A percentile compares a stretch with the other conserved stretches of the same genome.
These are phyloP conservation scores for Phytophthora quininea DNA, from an alignment of 352 stramenopile genomes.

Conservation along the genomic window DNA sequence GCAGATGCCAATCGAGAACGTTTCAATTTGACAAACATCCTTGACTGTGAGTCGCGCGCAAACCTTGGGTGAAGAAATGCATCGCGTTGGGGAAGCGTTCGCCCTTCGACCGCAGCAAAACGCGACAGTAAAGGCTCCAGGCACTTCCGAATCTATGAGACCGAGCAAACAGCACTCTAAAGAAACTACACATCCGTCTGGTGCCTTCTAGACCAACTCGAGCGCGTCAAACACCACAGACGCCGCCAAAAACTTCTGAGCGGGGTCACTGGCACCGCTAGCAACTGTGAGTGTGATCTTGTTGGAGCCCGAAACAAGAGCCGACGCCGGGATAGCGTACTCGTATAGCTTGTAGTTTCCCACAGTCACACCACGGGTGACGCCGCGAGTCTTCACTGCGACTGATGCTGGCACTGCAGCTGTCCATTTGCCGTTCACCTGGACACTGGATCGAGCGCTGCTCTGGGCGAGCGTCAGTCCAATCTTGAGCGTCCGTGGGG, in stretches of 20 bases:
- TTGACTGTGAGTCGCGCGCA: too few species aligned
- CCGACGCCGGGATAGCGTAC: constrained; percentile 45
- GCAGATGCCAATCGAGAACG: too few species aligned
- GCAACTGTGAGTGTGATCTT: constrained; percentile 41
- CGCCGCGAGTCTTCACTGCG: constrained; percentile 51
- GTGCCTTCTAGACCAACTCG: constrained; percentile 24
- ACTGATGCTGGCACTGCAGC: constrained; percentile 33
- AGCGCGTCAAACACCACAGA: constrained; percentile 60
- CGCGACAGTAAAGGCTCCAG: background rate
- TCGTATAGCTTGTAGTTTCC: constrained; percentile 65
- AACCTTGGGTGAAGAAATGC: background rate
- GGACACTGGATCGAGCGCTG: constrained; percentile 40
- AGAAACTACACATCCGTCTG: background rate
- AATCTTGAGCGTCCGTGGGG: constrained; percentile 38
- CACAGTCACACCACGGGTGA: constrained; percentile 49
- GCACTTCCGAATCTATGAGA: background rate
- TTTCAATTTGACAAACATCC: too few species aligned
- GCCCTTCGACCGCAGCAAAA: background rate
- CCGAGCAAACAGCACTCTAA: background rate
- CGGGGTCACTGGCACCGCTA: constrained; percentile 45
- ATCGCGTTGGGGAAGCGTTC: background rate
- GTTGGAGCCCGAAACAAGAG: constrained; percentile 41
- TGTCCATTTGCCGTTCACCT: constrained; percentile 49
- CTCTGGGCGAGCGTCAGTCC: constrained; percentile 52
- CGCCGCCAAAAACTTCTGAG: constrained; percentile 48